Evolutionary conservation across 495 filamentous ascomycete genomes (phyloP), one percentile per base, ranked within the genome.

Genomic region (Jackrogersella multiformis): DNA sequence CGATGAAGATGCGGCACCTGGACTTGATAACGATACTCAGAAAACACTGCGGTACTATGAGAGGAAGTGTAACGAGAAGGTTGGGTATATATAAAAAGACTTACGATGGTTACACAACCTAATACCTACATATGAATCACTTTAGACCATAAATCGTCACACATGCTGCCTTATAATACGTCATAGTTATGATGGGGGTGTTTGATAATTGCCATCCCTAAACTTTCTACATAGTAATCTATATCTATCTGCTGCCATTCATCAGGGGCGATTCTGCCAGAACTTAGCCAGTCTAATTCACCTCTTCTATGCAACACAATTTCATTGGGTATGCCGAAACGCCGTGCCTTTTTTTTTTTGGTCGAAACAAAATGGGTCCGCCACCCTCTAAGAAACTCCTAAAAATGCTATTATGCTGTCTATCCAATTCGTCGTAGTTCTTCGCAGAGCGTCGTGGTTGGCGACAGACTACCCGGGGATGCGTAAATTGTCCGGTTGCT

Each of bases 1-100:
- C 8, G 51, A 21, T 7, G 51, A 44, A 24, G n/a, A 42, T 2
- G 18, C 39, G 7, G 39, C 16, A 2, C 15, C 44, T 12, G 52
- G 46, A 30, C 52, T 83, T 18, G 81, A 83, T 30, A 46, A 54
- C 5, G 80, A 81, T 28, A 79, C 78, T 6, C 67, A 49, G 46
- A 53, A 56, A 48, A 15, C 76, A 35, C 58, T 84, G 9, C 52
- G 56, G 61, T 68, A 75, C 13, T 84, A 83, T 39, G 69, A 76
- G 52, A 44, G 5, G 46, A 74, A 70, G 57, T 81, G 80, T 44
- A n/a, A 5, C n/a, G 69, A 71, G 16, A 70, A 56, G 24, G 53
- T 39, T 6, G 30, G 45, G 51, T 20, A 23, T 28, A 44, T 21
- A 30, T n/a, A 10, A 53, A 7, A 23, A 30, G 48, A 4, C 18